A percentile compares a stretch with the other conserved stretches of the same genome.
Conservation (phyloP, 345 rosid genomes). For the Orychophragmus violaceus region DNA sequence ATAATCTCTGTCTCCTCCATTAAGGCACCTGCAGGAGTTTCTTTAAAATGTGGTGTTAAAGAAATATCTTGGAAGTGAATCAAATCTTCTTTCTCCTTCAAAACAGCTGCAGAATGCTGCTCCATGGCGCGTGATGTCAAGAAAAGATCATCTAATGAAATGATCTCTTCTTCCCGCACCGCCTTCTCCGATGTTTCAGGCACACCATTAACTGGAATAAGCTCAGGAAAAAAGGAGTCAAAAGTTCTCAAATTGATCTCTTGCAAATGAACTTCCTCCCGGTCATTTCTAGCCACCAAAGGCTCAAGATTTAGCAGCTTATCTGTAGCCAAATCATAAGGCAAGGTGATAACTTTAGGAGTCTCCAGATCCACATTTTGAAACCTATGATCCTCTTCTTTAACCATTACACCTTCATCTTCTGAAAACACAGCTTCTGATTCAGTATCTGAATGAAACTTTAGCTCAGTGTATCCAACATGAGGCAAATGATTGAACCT, state of each 20-base stretch:
- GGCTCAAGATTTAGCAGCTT: slow-evolving; percentile 39
- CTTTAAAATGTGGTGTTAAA: not conserved
- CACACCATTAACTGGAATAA: not conserved
- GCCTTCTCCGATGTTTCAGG: slow-evolving; percentile 14
- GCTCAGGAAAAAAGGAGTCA: not conserved
- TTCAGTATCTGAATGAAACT: slow-evolving; percentile 52
- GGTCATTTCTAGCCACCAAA: not conserved
- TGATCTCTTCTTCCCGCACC: slow-evolving; percentile 22
- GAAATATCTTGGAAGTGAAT: not conserved
- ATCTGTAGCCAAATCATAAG: slow-evolving; percentile 35
- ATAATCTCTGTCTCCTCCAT: not conserved
- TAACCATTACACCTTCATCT: slow-evolving; percentile 18
- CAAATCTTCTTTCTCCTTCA: not conserved
- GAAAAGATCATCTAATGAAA: slow-evolving; percentile 1
- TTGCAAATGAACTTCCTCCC: not conserved
- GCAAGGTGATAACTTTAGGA: slow-evolving; percentile 29
- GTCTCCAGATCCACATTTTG: slow-evolving; percentile 31
- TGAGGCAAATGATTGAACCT: slow-evolving; percentile 43
- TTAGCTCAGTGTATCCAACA: slow-evolving; percentile 64
- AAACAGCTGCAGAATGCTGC: not conserved
- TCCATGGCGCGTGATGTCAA: slow-evolving; percentile 11
- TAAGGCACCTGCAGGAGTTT: not conserved
- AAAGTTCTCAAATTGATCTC: not conserved
- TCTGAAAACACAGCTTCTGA: slow-evolving; percentile 30
- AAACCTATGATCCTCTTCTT: slow-evolving; percentile 27